These are phyloP conservation scores for Yarrowia yakushimensis DNA, from an alignment of 805 yeast genomes.

Conservation along the genomic window DNA sequence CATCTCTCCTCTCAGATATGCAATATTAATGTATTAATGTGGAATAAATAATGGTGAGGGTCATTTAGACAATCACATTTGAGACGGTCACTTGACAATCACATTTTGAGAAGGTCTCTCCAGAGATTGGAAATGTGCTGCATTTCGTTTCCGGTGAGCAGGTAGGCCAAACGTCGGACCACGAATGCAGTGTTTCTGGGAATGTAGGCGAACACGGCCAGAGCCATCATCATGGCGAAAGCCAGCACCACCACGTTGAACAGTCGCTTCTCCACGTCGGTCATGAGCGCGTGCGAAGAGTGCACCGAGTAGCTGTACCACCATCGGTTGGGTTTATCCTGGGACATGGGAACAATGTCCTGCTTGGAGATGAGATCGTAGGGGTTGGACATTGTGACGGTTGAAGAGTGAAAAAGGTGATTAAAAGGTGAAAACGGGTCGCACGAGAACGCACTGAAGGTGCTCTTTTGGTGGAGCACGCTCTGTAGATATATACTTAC, in stretches of 20 bases:
- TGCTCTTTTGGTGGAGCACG: not conserved
- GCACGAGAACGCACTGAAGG: not conserved
- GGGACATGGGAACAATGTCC: constrained; percentile 3
- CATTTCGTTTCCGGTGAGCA: not conserved
- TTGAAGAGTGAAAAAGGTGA: not conserved
- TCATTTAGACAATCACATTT: not conserved
- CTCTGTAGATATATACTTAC: constrained; percentile 2
- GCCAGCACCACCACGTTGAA: constrained; percentile 17
- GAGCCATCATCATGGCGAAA: not conserved
- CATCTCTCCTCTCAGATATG: too few relatives aligned
- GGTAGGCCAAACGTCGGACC: not conserved
- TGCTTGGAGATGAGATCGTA: constrained; percentile 14
- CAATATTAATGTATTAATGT: too few relatives aligned
- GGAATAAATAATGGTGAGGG: not conserved
- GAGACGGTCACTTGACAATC: too few relatives aligned
- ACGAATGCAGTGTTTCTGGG: constrained; percentile 12
- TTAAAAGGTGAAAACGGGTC: not conserved
- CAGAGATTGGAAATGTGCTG: constrained; percentile 1
- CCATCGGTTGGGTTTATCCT: constrained; percentile 13
- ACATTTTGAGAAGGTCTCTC: not conserved
- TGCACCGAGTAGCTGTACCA: constrained; percentile 17
- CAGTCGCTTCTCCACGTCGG: constrained; percentile 1
- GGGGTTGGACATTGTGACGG: not conserved
- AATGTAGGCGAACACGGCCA: constrained; percentile 15
- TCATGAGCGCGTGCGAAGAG: constrained; percentile 22